phyloP scores from a whole-genome alignment of 148 eudicot species.

The Polygonum aviculare region DNA sequence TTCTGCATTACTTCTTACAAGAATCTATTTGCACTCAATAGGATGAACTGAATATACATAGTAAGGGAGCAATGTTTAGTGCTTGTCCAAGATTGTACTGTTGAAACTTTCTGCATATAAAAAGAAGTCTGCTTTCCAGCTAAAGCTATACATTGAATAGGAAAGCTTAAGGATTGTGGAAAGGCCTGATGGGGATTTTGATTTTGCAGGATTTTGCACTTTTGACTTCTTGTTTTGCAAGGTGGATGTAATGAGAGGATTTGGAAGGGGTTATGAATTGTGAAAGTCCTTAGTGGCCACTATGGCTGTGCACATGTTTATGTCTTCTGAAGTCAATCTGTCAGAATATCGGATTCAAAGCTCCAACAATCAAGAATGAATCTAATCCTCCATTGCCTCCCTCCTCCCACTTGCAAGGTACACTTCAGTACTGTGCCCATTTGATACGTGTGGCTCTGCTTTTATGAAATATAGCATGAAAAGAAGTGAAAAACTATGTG shows the following conservation, averaged over 20 bases:
- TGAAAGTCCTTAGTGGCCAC: background rate
- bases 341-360: background rate
- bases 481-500: conserved; percentile 6
- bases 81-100: background rate
- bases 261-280: background rate
- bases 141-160: background rate
- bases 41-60: background rate
- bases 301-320: background rate
- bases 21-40: background rate
- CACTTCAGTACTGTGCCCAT: background rate
- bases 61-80: background rate
- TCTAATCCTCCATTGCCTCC: background rate
- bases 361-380: background rate
- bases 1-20: background rate
- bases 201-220: background rate
- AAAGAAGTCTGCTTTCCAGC: background rate
- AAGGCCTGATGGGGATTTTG: background rate
- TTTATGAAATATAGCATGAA: conserved; percentile 1
- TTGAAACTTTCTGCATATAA: background rate
- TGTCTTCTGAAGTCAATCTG: background rate
- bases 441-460: background rate
- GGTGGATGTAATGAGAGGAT: conserved; percentile 8
- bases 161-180: background rate
- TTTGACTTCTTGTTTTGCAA: background rate
- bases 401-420: conserved; percentile 8